A percentile compares a stretch with the other conserved stretches of the same genome.
Conservation (phyloP, 1,284 basidiomycete species). For the Peniophora sp. region DNA sequence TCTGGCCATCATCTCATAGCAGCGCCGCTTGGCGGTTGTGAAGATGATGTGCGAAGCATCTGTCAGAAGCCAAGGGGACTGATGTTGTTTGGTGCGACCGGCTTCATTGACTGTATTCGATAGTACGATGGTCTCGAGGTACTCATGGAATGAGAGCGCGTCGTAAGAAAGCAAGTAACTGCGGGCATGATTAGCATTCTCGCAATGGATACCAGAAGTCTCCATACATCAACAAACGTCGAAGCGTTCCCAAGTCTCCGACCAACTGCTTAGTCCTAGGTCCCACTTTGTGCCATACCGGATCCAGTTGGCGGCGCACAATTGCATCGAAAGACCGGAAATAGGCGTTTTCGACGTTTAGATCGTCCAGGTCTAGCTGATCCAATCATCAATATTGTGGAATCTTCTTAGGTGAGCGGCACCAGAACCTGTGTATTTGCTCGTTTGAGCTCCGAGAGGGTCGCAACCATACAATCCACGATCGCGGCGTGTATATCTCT, state of each 20-base stretch:
- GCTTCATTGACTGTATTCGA: slow-evolving; percentile 53
- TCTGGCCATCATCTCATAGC: slow-evolving; percentile 51
- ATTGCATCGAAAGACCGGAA: slow-evolving; percentile 91
- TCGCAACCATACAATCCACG: slow-evolving; percentile 91
- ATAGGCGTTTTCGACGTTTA: slow-evolving; percentile 90
- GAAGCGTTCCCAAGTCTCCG: slow-evolving; percentile 78
- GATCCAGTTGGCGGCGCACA: slow-evolving; percentile 84
- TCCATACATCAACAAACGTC: slow-evolving; percentile 75
- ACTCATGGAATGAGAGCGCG: slow-evolving; percentile 84
- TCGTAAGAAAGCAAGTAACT: slow-evolving; percentile 91
- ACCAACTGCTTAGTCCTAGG: slow-evolving; percentile 90
- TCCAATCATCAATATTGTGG: neutral
- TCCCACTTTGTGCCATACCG: slow-evolving; percentile 96
- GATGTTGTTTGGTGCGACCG: slow-evolving; percentile 53
- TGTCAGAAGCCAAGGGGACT: slow-evolving; percentile 82
- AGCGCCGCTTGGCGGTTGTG: slow-evolving; percentile 71
- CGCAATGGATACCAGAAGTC: neutral
- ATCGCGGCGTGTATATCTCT: slow-evolving; percentile 87
- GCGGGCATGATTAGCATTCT: slow-evolving; percentile 2
- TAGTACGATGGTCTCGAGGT: slow-evolving; percentile 85
- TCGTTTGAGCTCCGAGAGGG: slow-evolving; percentile 85
- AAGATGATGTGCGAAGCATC: slow-evolving; percentile 89
- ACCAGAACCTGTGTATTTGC: slow-evolving; percentile 75
- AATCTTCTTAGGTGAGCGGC: slow-evolving; percentile 1
- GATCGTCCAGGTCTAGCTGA: slow-evolving; percentile 90